Evolutionary conservation across 768 basidiomycete species (phyloP).

Genomic region (Lepiota brunneoincarnata): DNA sequence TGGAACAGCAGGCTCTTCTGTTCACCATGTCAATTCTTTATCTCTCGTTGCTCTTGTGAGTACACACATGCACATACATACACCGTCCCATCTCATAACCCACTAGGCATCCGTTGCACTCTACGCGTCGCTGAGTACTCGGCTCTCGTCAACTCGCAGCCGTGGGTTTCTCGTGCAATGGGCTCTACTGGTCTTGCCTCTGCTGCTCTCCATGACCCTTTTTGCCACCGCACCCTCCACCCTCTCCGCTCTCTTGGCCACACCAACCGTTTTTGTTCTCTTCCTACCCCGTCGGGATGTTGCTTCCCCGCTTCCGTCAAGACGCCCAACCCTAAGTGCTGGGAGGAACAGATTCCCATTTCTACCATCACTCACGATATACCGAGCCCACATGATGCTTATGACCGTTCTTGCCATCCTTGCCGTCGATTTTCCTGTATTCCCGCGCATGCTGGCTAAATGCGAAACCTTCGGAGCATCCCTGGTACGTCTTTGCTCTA

Average conservation of each 20-base stretch:
- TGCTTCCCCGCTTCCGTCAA: conserved; percentile 55
- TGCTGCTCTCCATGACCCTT: conserved; percentile 80
- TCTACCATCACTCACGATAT: conserved; percentile 79
- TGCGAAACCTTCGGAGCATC: conserved; percentile 95
- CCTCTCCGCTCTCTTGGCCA: conserved; percentile 48
- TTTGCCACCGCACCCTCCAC: conserved; percentile 56
- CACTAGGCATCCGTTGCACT: conserved; percentile 68
- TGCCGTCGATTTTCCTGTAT: conserved; percentile 93
- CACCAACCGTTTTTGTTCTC: conserved; percentile 44
- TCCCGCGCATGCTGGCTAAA: conserved; percentile 85
- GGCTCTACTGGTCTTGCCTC: conserved; percentile 65
- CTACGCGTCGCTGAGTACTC: conserved; percentile 57
- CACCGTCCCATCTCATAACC: neutral
- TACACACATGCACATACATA: neutral
- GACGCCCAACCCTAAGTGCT: conserved; percentile 21
- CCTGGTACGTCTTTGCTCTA: conserved; percentile 52
- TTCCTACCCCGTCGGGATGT: conserved; percentile 37
- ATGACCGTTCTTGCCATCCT: conserved; percentile 90
- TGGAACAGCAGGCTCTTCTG: conserved; percentile 65
- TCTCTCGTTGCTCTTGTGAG: conserved; percentile 40
- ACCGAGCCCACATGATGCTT: conserved; percentile 93
- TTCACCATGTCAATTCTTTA: conserved; percentile 66
- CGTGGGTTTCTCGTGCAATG: conserved; percentile 52
- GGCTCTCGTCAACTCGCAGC: conserved; percentile 34
- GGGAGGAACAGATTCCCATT: conserved; percentile 30